Base-by-base conservation (phyloP, 1,139 yeast genomes). In the Lodderomyces jiufengensis region DNA sequence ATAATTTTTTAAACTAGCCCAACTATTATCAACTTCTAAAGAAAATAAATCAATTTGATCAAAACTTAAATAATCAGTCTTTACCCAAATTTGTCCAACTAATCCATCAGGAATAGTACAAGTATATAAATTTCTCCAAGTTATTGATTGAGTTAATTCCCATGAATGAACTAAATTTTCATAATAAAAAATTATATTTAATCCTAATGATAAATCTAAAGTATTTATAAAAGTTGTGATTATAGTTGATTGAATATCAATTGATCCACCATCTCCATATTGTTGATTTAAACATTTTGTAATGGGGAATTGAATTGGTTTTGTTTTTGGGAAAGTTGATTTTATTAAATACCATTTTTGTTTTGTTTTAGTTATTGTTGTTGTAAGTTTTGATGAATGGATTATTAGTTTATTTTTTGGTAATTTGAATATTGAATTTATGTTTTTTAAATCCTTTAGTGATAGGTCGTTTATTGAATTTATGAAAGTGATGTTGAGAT, bases 41-140 rank as follows among this genome's bases (percentile, higher is more conserved):
- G 24, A 16, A 7, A 20, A 21, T 7, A 38, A 31, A 10, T 25
- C 21, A 12, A 27, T 32, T 15, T 13, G 14, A 24, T 33, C 31
- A 16, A 34, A 31, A 12, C 27, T 29, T 16, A 32, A 27, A 23
- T 38, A 25, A 18, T 40, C 29, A 3, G 36, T 34, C 6, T 31
- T 29, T 5, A 40, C 29, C 36, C 42, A 38, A n/a, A 45, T 42
- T 25, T 45, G 48, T 11, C 48, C 48, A 27, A 32, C 30, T 20
- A 33, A 16, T 5, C 44, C 42, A 4, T 24, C 13, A 12, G 46
- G 43, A 2, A 45, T 43, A 22, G 20, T 20, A 32, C 48, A 45
- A 22, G 42, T 32, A 29, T 45, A 45, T 10, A 34, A 18, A 18
- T 41, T 35, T 15, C 37, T 31, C 20, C 39, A 26, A 10, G 42